A percentile compares a stretch with the other conserved stretches of the same genome.
Evolutionary conservation across 805 yeast species (phyloP).

Genomic region (Kurtzmaniella fragi): DNA sequence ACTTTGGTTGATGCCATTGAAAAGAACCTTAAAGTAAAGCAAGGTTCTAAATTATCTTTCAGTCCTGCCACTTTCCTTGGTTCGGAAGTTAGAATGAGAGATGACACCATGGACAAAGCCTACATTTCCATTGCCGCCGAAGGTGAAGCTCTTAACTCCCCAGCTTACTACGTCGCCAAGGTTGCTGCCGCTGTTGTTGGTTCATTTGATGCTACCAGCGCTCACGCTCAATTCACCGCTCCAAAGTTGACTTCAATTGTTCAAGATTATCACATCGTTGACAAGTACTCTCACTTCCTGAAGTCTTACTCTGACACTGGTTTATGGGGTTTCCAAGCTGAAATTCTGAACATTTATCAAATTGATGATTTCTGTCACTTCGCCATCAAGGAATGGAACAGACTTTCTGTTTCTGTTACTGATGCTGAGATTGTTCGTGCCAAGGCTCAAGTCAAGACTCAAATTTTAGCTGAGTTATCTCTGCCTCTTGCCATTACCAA

Average conservation of each 20-base stretch:
- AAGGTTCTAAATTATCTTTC: conserved; percentile 45
- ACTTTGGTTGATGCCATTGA: conserved; percentile 64
- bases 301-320: conserved; percentile 71
- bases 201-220: conserved; percentile 49
- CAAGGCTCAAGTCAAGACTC: conserved; percentile 65
- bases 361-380: conserved; percentile 79
- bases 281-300: conserved; percentile 67
- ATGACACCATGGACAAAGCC: conserved; percentile 78
- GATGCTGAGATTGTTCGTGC: conserved; percentile 77
- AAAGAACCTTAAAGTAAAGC: conserved; percentile 41
- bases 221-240: conserved; percentile 48
- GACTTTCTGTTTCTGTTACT: conserved; percentile 69
- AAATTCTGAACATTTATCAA: conserved; percentile 51
- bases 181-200: conserved; percentile 64
- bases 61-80: conserved; percentile 69
- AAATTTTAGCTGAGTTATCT: conserved; percentile 46
- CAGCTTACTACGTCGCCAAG: conserved; percentile 63
- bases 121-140: conserved; percentile 71
- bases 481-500: conserved; percentile 48
- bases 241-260: conserved; percentile 67
- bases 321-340: conserved; percentile 77
- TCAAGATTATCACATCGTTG: conserved; percentile 68
- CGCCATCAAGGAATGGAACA: conserved; percentile 82
- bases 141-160: conserved; percentile 62
- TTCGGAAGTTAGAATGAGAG: conserved; percentile 84